Percentiles rank a stretch among this genome's conserved stretches.
Evolutionary conservation across 1,139 yeast genomes (phyloP).

Genomic region (Hansenula sp.): DNA sequence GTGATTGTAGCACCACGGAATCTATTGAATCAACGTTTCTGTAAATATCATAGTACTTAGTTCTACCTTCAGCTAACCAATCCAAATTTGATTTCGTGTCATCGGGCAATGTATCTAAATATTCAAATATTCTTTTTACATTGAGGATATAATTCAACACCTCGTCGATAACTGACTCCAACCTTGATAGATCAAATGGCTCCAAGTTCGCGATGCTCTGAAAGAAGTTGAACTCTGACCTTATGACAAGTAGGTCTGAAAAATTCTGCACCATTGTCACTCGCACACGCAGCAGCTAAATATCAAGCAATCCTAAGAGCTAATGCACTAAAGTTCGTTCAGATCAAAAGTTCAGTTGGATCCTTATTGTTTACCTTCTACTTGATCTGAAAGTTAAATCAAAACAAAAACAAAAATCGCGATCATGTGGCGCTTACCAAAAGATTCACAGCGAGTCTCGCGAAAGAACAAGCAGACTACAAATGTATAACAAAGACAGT

Average conservation of each 20-base stretch:
- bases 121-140: constrained; percentile 11
- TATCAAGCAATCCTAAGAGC: too few relatives aligned
- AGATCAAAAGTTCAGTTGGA: too few relatives aligned
- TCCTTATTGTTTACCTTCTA: too few relatives aligned
- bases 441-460: too few relatives aligned
- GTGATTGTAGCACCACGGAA: constrained; percentile 38
- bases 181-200: constrained; percentile 17
- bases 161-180: constrained; percentile 16
- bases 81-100: constrained; percentile 20
- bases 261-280: constrained; percentile 9
- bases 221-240: constrained; percentile 20
- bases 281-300: too few relatives aligned
- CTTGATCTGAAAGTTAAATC: too few relatives aligned
- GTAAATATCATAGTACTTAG: constrained; percentile 35
- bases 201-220: constrained; percentile 18
- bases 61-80: constrained; percentile 48
- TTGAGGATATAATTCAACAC: constrained; percentile 14
- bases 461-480: too few relatives aligned
- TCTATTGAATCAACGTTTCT: constrained; percentile 43
- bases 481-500: too few relatives aligned
- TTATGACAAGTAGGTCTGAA: constrained; percentile 18
- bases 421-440: too few relatives aligned
- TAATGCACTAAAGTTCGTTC: too few relatives aligned
- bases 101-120: constrained; percentile 3
- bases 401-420: too few relatives aligned